Evolutionary conservation across 2,329 filamentous ascomycete genomes (phyloP), one percentile per base, ranked within the genome.

Genomic region (Hortaea sp.): DNA sequence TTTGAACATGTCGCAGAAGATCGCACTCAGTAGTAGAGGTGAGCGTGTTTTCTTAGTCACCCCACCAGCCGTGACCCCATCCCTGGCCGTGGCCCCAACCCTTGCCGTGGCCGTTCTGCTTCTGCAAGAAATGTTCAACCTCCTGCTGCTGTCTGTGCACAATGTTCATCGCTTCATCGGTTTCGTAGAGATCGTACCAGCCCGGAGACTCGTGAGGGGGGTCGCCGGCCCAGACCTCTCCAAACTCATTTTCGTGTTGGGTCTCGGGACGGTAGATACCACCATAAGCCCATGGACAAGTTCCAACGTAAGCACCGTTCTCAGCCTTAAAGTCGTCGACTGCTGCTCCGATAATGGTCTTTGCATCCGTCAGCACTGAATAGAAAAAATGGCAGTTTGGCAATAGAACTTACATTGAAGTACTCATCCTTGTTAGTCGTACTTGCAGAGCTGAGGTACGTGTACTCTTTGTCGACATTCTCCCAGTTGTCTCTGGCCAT

Each of bases 401-500:
- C 31, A 34, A 34, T 7, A 34, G 31, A 38, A 28, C 30, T 7
- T 34, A 58, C 59, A 42, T 53, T 49, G 40, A 67, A 67, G 43
- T 68, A 68, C 2, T 57, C 55, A 43, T 68, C 64, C 48, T 66
- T 68, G 47, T 68, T 59, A 9, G 57, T 57, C 1, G 64, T 67
- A 0, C 50, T 51, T 1, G 65, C 64, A 27, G 53, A 58, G 39
- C 60, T 63, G 7, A 66, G 49, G 39, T 68, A 68, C 2, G 58
- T 56, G 47, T 67, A 68, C 39, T 65, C 63, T 27, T 60, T 61
- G 3, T 56, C 53, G 34, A 51, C 51, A 44, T 67, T 66, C 53
- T 63, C 56, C 65, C 65, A 68, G 31, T 68, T 68, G 46, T 68
- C 60, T 9, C 65, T 52, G 2, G 65, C 64, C 63, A 67, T 66